A percentile compares a stretch with the other conserved stretches of the same genome.
These are phyloP conservation scores for Sclerospora graminicola DNA, from an alignment of 352 stramenopile species.

Conservation along the genomic window DNA sequence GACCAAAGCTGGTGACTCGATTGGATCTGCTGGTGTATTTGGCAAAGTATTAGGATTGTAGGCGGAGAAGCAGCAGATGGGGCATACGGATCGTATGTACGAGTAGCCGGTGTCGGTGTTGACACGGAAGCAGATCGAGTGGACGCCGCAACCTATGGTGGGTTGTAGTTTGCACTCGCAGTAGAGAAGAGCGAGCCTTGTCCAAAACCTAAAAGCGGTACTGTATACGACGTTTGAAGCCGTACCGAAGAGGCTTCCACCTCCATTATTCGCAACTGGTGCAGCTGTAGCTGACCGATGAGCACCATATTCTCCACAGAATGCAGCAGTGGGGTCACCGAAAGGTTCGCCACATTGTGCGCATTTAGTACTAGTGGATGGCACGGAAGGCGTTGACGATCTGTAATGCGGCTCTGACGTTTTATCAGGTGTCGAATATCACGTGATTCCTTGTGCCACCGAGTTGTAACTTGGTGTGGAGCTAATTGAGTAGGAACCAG, in stretches of 20 bases:
- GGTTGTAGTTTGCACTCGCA: conserved; percentile 19
- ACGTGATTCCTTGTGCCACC: conserved; percentile 2
- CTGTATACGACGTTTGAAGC: conserved; percentile 20
- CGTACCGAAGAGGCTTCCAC: conserved; percentile 49
- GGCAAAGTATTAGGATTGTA: conserved; percentile 2
- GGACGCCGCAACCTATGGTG: conserved; percentile 10
- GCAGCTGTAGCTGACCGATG: conserved; percentile 20
- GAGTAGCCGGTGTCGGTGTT: conserved; percentile 11
- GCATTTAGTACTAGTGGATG: conserved; percentile 16
- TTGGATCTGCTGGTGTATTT: conserved; percentile 16
- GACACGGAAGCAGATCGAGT: conserved; percentile 9
- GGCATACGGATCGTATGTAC: conserved; percentile 25
- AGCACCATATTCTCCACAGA: conserved; percentile 70
- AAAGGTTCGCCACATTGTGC: conserved; percentile 43
- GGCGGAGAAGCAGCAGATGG: conserved; percentile 12
- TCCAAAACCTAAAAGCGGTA: conserved; percentile 2
- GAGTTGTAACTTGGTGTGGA: conserved; percentile 12
- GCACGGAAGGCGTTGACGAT: conserved; percentile 1
- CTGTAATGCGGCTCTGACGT: conserved; percentile 11
- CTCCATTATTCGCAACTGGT: conserved; percentile 19
- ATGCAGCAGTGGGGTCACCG: conserved; percentile 37
- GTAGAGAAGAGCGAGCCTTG: conserved; percentile 17
- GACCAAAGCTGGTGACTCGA: conserved; percentile 33
- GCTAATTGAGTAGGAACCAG: conserved; percentile 4
- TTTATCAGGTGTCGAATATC: conserved; percentile 2